Evolutionary conservation across 257 asterid genomes (phyloP).

Genomic region (Solanum pimpinellifolium): DNA sequence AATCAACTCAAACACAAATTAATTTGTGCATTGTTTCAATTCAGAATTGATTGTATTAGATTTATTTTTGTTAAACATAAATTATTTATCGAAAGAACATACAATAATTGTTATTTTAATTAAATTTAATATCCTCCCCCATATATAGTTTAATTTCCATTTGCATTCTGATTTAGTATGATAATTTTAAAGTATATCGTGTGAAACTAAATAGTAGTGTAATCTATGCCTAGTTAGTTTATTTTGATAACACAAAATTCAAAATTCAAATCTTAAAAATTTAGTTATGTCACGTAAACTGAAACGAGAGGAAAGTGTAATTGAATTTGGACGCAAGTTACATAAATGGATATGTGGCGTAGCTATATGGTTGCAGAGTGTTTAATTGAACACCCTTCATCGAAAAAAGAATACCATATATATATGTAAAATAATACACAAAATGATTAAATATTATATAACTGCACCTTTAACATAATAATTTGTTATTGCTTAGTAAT

Average conservation of each 20-base stretch:
- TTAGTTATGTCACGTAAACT: neutral
- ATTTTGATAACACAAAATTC: neutral
- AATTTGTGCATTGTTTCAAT: neutral
- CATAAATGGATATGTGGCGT: too few species aligned
- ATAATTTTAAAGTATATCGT: neutral
- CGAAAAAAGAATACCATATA: rapidly evolving
- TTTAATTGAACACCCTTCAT: too few species aligned
- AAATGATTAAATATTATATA: too few species aligned
- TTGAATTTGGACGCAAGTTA: neutral
- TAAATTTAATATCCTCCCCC: neutral
- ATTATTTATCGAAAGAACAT: too few species aligned
- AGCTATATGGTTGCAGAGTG: too few species aligned
- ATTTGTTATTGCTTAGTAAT: too few species aligned
- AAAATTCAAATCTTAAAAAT: too few species aligned
- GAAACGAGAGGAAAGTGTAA: neutral
- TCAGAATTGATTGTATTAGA: neutral
- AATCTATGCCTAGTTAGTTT: neutral
- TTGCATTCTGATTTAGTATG: neutral
- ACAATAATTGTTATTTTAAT: too few species aligned
- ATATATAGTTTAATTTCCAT: too few species aligned
- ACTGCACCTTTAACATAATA: too few species aligned
- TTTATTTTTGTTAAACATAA: neutral
- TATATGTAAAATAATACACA: too few species aligned
- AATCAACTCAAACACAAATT: neutral
- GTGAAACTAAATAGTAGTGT: neutral